Base-by-base conservation (phyloP, 768 basidiomycete genomes). In the Chiua virens region DNA sequence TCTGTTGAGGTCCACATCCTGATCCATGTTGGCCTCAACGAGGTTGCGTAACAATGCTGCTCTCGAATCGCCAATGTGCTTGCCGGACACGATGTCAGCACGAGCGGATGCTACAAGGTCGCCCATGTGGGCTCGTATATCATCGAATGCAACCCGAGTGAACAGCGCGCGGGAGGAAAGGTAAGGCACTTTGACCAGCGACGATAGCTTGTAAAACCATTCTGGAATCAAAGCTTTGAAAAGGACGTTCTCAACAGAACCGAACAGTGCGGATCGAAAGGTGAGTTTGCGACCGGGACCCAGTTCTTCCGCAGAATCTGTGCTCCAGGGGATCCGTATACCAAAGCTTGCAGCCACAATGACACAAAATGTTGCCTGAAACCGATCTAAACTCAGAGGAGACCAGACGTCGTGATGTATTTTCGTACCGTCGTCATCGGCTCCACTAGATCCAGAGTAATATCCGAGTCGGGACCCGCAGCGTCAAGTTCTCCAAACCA, bases 1-100 rank as follows among this genome's bases (percentile, higher is more conserved):
- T 50, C 52, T 67, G 48, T 70, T 55, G 8, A 52, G 57, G 3
- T 53, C 50, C 10, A 62, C 64, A 2, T 70, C 70, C 45, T 71
- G 65, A 8, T 59, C 55, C 70, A 76, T 75, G 55, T 78, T 80
- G 0, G 79, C 78, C 51, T 74, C 69, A 8, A 80, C 76, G 22
- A 80, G 59, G 52, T 75, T 77, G 21, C 68, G 65, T 35, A 80
- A 56, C 42, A 80, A 62, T 17, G 75, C 74, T 25, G 75, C 65
- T 22, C 73, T 65, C 8, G 52, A 57, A 25, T 34, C 23, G 3
- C 38, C 46, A 3, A 54, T 34, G 50, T 52, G 55, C 47, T 70
- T 62, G 1, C 67, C 68, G 10, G 58, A 65, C 6, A 62, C 54
- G 8, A 74, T 64, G 45, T 70, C 69, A 3, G 64, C 67, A 9